Conservation (phyloP, 768 basidiomycete genomes). For the Gloeostereum incarnatum region DNA sequence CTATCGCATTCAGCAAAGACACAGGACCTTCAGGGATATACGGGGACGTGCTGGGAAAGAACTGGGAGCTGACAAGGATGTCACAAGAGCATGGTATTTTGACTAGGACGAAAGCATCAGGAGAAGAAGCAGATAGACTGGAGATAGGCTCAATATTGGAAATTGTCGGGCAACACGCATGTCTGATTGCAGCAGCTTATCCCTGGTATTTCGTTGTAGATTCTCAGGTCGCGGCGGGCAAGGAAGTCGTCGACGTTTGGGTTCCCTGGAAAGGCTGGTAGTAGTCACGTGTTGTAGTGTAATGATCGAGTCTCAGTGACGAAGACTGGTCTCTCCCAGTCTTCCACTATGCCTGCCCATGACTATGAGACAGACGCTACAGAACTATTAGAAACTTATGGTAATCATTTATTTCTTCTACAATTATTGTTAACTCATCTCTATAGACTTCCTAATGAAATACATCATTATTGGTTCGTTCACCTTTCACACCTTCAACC, state of each 20-base stretch:
- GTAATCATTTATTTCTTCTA: constrained; percentile 27
- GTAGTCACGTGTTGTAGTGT: constrained; percentile 2
- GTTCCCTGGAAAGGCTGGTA: constrained; percentile 91
- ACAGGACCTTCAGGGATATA: constrained; percentile 63
- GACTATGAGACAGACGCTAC: constrained; percentile 79
- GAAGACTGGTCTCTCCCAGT: constrained; percentile 3
- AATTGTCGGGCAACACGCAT: constrained; percentile 82
- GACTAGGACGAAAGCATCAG: constrained; percentile 21
- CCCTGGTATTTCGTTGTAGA: constrained; percentile 85
- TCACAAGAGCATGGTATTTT: constrained; percentile 79
- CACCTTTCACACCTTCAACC: constrained; percentile 4
- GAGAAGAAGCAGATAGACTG: constrained; percentile 26
- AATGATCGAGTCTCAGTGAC: background rate
- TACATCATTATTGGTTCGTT: constrained; percentile 86
- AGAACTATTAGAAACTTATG: constrained; percentile 91
- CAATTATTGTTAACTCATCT: constrained; percentile 9
- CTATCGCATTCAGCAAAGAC: constrained; percentile 83
- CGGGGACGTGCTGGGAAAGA: constrained; percentile 60
- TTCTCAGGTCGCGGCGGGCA: constrained; percentile 35
- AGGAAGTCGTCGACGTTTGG: constrained; percentile 72
- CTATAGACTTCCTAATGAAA: constrained; percentile 94
- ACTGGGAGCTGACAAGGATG: constrained; percentile 56
- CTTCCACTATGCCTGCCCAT: constrained; percentile 41
- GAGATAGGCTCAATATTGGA: constrained; percentile 54
- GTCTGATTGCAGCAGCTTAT: constrained; percentile 69